These are phyloP conservation scores for Diaporthe longicolla DNA, from an alignment of 2,329 filamentous ascomycete species.

Conservation along the genomic window DNA sequence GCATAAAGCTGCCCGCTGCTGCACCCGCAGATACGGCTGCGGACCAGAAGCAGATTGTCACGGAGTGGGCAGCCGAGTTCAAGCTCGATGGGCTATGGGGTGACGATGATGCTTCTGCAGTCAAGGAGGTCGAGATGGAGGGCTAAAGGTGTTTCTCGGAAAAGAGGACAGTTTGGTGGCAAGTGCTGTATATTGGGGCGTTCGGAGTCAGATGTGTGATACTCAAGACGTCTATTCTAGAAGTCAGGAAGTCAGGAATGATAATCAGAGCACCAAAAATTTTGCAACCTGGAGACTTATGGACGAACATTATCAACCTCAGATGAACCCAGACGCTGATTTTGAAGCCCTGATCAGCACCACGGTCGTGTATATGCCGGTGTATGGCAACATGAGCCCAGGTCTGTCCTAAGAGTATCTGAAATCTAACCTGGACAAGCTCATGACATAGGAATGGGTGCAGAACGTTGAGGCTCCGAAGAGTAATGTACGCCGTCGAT, in stretches of 20 bases:
- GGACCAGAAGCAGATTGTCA: slow-evolving; percentile 89
- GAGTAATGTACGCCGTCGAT: no score
- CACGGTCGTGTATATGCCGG: not conserved
- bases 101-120: slow-evolving; percentile 62
- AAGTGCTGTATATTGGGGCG: not conserved
- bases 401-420: no score
- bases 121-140: slow-evolving; percentile 65
- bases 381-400: not conserved
- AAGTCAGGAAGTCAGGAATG: not conserved
- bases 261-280: not conserved
- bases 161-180: not conserved
- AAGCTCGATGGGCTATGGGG: slow-evolving; percentile 95
- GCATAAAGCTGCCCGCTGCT: slow-evolving; percentile 49
- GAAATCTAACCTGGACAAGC: not conserved
- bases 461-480: not conserved
- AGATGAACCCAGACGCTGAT: not conserved
- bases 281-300: not conserved
- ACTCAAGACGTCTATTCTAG: slow-evolving; percentile 28
- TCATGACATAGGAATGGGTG: not conserved
- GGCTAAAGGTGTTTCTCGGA: slow-evolving; percentile 54
- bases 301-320: not conserved
- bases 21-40: slow-evolving; percentile 63
- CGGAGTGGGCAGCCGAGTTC: slow-evolving; percentile 94
- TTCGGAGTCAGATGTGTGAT: slow-evolving; percentile 28
- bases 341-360: not conserved